Conservation (phyloP, 176 grass and related monocot genomes). For the Cenchrus purpureus region DNA sequence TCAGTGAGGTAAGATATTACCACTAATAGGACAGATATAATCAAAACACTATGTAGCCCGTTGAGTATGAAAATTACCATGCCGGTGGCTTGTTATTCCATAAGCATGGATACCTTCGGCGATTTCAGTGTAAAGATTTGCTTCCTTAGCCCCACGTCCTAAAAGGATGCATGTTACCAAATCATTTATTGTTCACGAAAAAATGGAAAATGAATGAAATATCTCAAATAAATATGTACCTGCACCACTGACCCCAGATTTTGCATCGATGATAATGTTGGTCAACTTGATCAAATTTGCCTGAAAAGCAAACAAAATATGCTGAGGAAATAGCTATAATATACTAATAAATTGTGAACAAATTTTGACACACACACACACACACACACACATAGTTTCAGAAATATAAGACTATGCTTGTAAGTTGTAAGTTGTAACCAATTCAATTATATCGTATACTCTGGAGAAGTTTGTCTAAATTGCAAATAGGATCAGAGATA, state of each 20-base stretch:
- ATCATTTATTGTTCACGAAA: constrained; percentile 10
- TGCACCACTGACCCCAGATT: constrained; percentile 96
- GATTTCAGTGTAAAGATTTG: constrained; percentile 98
- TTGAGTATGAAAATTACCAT: constrained; percentile 61
- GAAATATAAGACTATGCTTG: not conserved
- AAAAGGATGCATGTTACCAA: constrained; percentile 18
- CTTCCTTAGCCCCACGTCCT: constrained; percentile 99
- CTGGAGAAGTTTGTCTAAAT: not conserved
- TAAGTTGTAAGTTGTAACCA: not conserved
- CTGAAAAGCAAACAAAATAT: constrained; percentile 54
- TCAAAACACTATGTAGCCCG: constrained; percentile 12
- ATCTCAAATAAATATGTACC: constrained; percentile 48
- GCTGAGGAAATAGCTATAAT: constrained; percentile 32
- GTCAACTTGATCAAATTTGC: constrained; percentile 71
- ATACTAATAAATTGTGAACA: not conserved
- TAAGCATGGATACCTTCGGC: constrained; percentile 95
- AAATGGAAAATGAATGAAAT: not conserved
- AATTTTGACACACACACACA: not conserved
- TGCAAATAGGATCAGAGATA: not conserved
- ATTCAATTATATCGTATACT: not conserved
- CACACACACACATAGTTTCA: not conserved
- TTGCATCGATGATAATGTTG: constrained; percentile 98
- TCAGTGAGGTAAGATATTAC: constrained; percentile 35
- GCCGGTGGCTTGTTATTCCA: constrained; percentile 88
- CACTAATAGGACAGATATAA: constrained; percentile 26